Base-by-base conservation (phyloP, 495 filamentous ascomycete genomes). In the Penicillium macrosclerotiorum region DNA sequence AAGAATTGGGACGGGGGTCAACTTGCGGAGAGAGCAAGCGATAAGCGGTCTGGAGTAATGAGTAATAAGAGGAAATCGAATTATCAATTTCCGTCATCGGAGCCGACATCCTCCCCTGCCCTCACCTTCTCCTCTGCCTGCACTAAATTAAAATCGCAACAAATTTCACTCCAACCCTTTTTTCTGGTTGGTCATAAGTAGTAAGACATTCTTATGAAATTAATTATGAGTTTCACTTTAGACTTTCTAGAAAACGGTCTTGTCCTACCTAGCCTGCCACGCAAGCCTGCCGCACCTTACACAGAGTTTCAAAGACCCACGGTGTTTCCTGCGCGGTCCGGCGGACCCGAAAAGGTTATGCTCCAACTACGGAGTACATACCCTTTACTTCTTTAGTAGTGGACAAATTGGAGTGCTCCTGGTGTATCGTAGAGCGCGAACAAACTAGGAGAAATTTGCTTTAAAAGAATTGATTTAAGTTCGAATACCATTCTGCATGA, bases 41-140 rank as follows among this genome's bases (percentile, higher is more conserved):
- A 38, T 25, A 32, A 36, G 23, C 19, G n/a, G 22, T 29, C 13
- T 19, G 23, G 22, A 35, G 19, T 14, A 7, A 17, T 31, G 26
- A 37, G 18, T 37, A 22, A 22, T n/a, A 4, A 29, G 18, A 5
- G 7, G 24, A 11, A 34, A 14, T 24, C n/a, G 30, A 17, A 49
- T 58, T 54, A 45, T 45, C 43, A 54, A 54, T 51, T 45, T n/a
- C 18, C 35, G 39, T 55, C 43, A 55, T 45, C 30, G 37, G 37
- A 31, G 22, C 26, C 37, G 30, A n/a, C 30, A 39, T 25, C 13
- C 34, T 26, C 8, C 9, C 14, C 19, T 5, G 1, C 12, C n/a
- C n/a, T n/a, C 24, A n/a, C 17, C 8, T 31, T 20, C 25, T 12
- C 38, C 12, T 2, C 9, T 3, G 13, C 9, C 7, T 8, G 35